Base-by-base conservation (phyloP, 2,329 filamentous ascomycete genomes). In the Dactylellina cionopaga region DNA sequence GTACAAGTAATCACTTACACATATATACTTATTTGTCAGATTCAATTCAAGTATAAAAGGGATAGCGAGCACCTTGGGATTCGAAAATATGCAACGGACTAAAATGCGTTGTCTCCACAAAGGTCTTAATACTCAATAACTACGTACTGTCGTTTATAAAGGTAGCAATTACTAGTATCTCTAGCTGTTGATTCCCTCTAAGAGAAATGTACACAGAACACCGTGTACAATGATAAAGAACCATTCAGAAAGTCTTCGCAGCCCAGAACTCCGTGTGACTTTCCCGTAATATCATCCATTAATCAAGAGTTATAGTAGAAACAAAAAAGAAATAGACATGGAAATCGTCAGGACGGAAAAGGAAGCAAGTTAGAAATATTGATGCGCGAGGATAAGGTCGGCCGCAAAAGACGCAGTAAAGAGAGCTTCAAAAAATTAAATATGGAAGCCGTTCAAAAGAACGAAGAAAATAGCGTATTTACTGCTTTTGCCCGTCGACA, bases 401-500 rank as follows among this genome's bases (percentile, higher is more conserved):
- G 24, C 35, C 9, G 41, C 19, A 15, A 51, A 33, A 51, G 37
- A 33, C 37, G 39, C 41, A 22, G 39, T 25, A 17, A n/a, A 13
- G 29, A 43, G 27, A 35, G 9, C n/a, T 31, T 6, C 19, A 43
- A 49, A 43, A 19, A 55, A 29, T 3, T 4, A 29, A 29, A 49
- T 35, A 51, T 19, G 3, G 19, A 31, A 35, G 19, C n/a, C n/a
- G 41, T 37, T 29, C 17, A 33, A 44, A 44, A 24, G 22, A 22
- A n/a, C 6, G 25, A 19, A 46, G 13, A 44, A 27, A 56, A 35
- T 27, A 84, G 84, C 10, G 13, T 46, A 15, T 60, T 55, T 60
- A 72, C 52, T 72, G 59, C 59, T 72, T 72, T 81, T 96, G 92
- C 17, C 92, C 94, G 80, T 98, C 94, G 10, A 99, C 93, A 80